Base-by-base conservation (phyloP, 2,329 filamentous ascomycete species). In the Colletotrichum eleusines region DNA sequence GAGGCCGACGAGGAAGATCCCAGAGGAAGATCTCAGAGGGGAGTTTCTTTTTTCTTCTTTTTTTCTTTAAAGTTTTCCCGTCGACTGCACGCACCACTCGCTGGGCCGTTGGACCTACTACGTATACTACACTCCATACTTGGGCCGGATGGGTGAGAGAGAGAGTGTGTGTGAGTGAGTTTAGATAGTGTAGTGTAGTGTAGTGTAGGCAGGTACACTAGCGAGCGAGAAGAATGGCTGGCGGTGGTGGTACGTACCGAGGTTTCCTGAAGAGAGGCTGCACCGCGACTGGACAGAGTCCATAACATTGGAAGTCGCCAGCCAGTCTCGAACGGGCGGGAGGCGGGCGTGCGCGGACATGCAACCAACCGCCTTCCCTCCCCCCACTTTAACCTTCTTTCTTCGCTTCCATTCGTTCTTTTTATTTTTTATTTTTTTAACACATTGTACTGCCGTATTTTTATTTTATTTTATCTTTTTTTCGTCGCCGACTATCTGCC, bases 341-440 rank as follows among this genome's bases (percentile, higher is more conserved):
- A 8, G 44, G 20, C 44, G 44, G 44, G 44, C 42, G n/a, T n/a
- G n/a, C 2, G 50, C 42, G 63, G 66, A 44, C 58, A 44, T 44
- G 51, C 51, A 54, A n/a, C n/a, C n/a, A n/a, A n/a, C n/a, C n/a
- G n/a, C n/a, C n/a, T n/a, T n/a, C n/a, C n/a, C n/a, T n/a, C n/a
- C n/a, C n/a, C 31, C 68, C 68, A 67, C 68, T 63, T 68, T 54
- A 71, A 71, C 57, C 68, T 71, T 71, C 68, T 71, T 68, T 71
- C 55, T 63, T 67, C 51, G 44, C 55, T 61, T 71, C 68, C 58
- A 71, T 71, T 71, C 59, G 59, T 61, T 61, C 59, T 28, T 51
- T 61, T 50, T 42, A n/a, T 33, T 33, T 4, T 33, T 33, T 33
- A 7, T 33, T 33, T 33, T 33, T 4, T 33, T 33, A 33, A n/a